Conservation (phyloP, 2,329 filamentous ascomycete species). For the Fusarium guadeloupense region DNA sequence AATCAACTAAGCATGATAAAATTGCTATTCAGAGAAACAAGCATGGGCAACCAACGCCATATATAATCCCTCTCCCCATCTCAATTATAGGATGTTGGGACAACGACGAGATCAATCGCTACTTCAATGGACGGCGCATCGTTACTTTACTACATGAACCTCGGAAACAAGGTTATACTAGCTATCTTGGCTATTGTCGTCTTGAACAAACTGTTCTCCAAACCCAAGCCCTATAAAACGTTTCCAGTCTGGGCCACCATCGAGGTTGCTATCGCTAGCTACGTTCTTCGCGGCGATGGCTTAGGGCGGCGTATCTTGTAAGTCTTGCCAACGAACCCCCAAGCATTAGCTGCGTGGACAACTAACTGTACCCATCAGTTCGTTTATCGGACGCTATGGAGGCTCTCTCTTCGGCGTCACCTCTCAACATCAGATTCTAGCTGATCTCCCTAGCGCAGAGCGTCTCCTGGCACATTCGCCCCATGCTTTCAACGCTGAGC, state of each 20-base stretch:
- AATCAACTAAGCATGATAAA: too few species aligned
- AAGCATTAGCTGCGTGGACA: not conserved
- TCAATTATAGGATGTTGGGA: not conserved
- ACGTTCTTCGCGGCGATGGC: conserved; percentile 21
- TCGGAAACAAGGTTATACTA: not conserved
- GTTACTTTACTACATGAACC: not conserved
- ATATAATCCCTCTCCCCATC: not conserved
- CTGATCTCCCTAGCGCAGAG: conserved; percentile 27
- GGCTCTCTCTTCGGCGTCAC: conserved; percentile 38
- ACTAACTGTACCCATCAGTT: not conserved
- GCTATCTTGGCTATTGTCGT: not conserved
- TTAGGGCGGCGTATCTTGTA: conserved; percentile 24
- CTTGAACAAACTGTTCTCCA: not conserved
- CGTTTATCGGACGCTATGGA: conserved; percentile 8
- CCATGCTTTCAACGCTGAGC: conserved; percentile 15
- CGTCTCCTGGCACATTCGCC: conserved; percentile 21
- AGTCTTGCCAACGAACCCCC: not conserved
- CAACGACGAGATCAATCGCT: not conserved
- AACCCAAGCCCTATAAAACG: not conserved
- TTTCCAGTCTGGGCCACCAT: conserved; percentile 17
- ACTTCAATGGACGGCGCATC: not conserved
- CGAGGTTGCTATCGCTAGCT: conserved; percentile 24
- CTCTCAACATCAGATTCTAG: conserved; percentile 26
- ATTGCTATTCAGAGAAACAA: too few species aligned
- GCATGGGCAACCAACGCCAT: too few species aligned